A percentile compares a stretch with the other conserved stretches of the same genome.
Conservation (phyloP, 2,329 filamentous ascomycete genomes). For the Botrytis squamosa region DNA sequence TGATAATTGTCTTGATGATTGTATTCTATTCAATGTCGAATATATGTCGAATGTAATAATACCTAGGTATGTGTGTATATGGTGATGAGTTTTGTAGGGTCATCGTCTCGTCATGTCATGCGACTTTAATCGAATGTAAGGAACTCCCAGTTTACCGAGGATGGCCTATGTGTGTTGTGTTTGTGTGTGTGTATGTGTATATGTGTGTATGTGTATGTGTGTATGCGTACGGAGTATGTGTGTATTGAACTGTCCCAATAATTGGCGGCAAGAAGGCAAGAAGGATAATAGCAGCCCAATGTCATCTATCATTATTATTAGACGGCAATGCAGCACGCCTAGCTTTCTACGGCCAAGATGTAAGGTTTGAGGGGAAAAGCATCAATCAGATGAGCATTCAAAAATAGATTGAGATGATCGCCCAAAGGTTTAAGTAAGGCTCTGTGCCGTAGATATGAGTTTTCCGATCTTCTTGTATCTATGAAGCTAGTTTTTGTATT, state of each 20-base stretch:
- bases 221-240: neutral
- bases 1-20: neutral
- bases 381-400: neutral
- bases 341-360: neutral
- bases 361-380: neutral
- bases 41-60: neutral
- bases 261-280: neutral
- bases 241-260: neutral
- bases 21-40: neutral
- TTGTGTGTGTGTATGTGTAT: too few relatives aligned
- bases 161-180: neutral
- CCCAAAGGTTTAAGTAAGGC: neutral
- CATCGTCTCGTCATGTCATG: too few relatives aligned
- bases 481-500: neutral
- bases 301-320: neutral
- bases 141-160: neutral
- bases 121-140: too few relatives aligned
- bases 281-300: neutral
- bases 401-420: neutral
- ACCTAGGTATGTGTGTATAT: too few relatives aligned
- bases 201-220: neutral
- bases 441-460: neutral
- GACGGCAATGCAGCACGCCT: conserved; percentile 6
- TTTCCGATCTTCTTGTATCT: neutral
- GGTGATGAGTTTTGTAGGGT: neutral